These are phyloP conservation scores for Blastobotrys apis DNA, from an alignment of 1,139 yeast species.

Conservation along the genomic window DNA sequence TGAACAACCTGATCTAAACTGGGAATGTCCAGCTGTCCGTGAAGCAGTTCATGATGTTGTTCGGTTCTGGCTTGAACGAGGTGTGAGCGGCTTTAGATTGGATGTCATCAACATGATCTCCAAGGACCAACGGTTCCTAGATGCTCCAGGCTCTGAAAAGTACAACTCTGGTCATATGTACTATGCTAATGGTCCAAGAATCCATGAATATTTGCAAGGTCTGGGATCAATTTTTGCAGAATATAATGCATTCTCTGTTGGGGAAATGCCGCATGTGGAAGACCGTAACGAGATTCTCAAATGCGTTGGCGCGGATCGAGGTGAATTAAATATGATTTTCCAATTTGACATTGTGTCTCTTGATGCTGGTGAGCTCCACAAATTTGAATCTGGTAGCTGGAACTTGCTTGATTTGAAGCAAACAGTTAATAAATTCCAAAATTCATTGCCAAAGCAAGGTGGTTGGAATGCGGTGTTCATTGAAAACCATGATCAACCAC, in stretches of 20 bases:
- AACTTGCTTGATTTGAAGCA: background rate
- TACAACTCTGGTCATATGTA: slow-evolving; percentile 14
- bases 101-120: slow-evolving; percentile 55
- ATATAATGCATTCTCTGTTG: slow-evolving; percentile 55
- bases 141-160: slow-evolving; percentile 43
- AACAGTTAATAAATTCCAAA: background rate
- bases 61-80: slow-evolving; percentile 53
- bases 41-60: slow-evolving; percentile 50
- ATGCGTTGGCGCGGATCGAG: slow-evolving; percentile 47
- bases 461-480: slow-evolving; percentile 58
- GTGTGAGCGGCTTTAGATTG: slow-evolving; percentile 57
- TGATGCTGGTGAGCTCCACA: slow-evolving; percentile 21
- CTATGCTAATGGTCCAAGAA: slow-evolving; percentile 48
- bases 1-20: slow-evolving; percentile 56
- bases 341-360: slow-evolving; percentile 42
- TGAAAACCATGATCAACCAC: slow-evolving; percentile 44
- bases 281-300: slow-evolving; percentile 40
- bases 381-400: slow-evolving; percentile 39
- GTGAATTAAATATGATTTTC: slow-evolving; percentile 53
- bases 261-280: slow-evolving; percentile 40
- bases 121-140: slow-evolving; percentile 46
- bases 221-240: slow-evolving; percentile 43
- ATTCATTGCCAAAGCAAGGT: slow-evolving; percentile 28
- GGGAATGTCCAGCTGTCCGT: slow-evolving; percentile 53
- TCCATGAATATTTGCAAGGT: slow-evolving; percentile 55